These are phyloP conservation scores for Kodamaea alishanica DNA, from an alignment of 1,139 yeast genomes.

Conservation along the genomic window DNA sequence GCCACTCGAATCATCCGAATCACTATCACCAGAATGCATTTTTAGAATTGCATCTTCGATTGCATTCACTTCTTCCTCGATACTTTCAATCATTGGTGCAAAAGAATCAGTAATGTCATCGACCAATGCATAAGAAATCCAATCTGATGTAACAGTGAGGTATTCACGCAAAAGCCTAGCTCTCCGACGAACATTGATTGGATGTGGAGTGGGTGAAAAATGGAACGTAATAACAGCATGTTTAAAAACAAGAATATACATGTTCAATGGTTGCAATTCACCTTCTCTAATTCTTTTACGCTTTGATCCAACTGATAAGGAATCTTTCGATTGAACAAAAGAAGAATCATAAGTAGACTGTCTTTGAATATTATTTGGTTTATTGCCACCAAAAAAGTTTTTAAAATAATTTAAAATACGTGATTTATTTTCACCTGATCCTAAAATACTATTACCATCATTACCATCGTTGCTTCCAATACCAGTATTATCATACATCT, in stretches of 20 bases:
- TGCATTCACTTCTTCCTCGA: conserved; percentile 86
- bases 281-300: conserved; percentile 52
- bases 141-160: conserved; percentile 85
- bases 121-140: conserved; percentile 95
- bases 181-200: conserved; percentile 90
- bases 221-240: conserved; percentile 93
- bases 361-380: conserved; percentile 2
- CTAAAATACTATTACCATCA: conserved; percentile 19
- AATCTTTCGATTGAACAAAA: conserved; percentile 12
- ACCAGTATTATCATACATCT: conserved; percentile 25
- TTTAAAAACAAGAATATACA: conserved; percentile 87
- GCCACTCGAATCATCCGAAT: conserved; percentile 31
- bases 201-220: conserved; percentile 93
- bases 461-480: conserved; percentile 8
- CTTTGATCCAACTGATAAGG: conserved; percentile 26
- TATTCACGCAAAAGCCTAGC: conserved; percentile 85
- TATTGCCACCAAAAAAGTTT: conserved; percentile 9
- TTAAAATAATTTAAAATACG: conserved; percentile 18
- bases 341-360: conserved; percentile 5
- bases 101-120: conserved; percentile 97
- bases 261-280: conserved; percentile 84
- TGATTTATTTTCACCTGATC: conserved; percentile 18
- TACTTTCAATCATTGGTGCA: conserved; percentile 92
- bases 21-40: conserved; percentile 71
- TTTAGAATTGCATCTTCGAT: conserved; percentile 87